Evolutionary conservation across 768 basidiomycete species (phyloP).

Genomic region (Hortiboletus campestris): DNA sequence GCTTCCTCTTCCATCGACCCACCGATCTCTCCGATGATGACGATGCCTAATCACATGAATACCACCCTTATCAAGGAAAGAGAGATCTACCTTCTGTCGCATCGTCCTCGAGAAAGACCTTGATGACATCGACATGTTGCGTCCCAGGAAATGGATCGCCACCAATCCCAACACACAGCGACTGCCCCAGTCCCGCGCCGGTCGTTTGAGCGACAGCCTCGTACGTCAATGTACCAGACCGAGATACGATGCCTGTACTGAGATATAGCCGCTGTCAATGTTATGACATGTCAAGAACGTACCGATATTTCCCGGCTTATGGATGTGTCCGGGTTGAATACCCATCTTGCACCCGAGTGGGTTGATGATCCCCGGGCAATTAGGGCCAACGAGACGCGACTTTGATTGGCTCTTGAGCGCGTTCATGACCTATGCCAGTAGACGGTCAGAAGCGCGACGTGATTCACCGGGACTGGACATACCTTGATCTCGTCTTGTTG

Average conservation of each 20-base stretch:
- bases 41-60: conserved; percentile 63
- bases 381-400: conserved; percentile 95
- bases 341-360: conserved; percentile 99
- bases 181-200: conserved; percentile 92
- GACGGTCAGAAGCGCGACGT: background rate
- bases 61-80: background rate
- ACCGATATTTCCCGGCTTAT: conserved; percentile 96
- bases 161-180: conserved; percentile 94
- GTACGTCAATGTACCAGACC: conserved; percentile 95
- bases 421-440: conserved; percentile 69
- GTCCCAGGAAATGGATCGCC: conserved; percentile 98
- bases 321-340: conserved; percentile 97
- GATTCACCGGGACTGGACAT: conserved; percentile 19
- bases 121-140: conserved; percentile 93
- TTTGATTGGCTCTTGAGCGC: conserved; percentile 92
- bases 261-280: background rate
- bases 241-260: conserved; percentile 80
- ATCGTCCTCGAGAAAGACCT: conserved; percentile 92
- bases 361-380: conserved; percentile 98
- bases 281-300: conserved; percentile 17
- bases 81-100: conserved; percentile 75
- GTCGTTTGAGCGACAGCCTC: conserved; percentile 99
- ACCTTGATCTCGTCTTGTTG: conserved; percentile 95
- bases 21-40: conserved; percentile 98
- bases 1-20: conserved; percentile 99